phyloP scores from a whole-genome alignment of 805 yeast species.

The Monosporozyma yasuniensis region DNA sequence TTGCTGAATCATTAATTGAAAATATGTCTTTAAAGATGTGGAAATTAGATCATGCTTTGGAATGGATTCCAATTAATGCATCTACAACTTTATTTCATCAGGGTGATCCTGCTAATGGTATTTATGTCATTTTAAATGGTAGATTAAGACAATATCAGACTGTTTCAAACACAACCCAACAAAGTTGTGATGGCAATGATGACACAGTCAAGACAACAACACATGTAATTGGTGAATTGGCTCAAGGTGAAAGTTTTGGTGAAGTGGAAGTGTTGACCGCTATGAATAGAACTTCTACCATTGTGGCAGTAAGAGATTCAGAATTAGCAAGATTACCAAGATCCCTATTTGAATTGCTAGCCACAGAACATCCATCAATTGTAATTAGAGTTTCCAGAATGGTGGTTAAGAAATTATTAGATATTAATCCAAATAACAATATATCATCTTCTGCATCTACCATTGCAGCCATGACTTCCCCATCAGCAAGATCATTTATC shows the following conservation, averaged over 20 bases:
- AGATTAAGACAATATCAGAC: constrained; percentile 56
- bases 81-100: constrained; percentile 73
- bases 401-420: constrained; percentile 54
- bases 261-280: constrained; percentile 91
- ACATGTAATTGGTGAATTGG: constrained; percentile 58
- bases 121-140: constrained; percentile 83
- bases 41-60: constrained; percentile 82
- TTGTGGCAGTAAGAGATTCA: constrained; percentile 85
- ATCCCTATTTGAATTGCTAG: constrained; percentile 74
- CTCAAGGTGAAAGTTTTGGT: constrained; percentile 92
- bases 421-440: constrained; percentile 6
- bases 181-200: constrained; percentile 3
- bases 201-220: constrained; percentile 1
- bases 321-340: constrained; percentile 92
- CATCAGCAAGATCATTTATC: background rate
- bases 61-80: constrained; percentile 89
- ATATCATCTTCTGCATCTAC: constrained; percentile 9
- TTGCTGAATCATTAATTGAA: constrained; percentile 65
- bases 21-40: constrained; percentile 58
- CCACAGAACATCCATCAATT: constrained; percentile 77
- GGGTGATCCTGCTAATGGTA: constrained; percentile 83
- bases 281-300: constrained; percentile 54
- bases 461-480: constrained; percentile 1
- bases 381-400: constrained; percentile 84
- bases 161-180: constrained; percentile 12